Evolutionary conservation across 2,329 filamentous ascomycete species (phyloP).

Genomic region (Pseudocercospora cruenta): DNA sequence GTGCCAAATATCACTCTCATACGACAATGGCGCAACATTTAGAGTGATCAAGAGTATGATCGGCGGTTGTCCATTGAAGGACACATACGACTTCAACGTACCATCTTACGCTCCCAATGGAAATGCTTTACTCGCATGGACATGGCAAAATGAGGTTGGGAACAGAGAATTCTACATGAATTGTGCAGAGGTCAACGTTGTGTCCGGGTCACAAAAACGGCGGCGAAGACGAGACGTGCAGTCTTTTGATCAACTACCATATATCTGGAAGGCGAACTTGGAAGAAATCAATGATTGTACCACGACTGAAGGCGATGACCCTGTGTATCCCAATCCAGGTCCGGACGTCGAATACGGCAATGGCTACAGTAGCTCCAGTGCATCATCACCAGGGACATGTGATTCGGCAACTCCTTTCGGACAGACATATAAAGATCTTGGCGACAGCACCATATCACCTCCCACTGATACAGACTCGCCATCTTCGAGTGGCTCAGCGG

Average conservation of each 20-base stretch:
- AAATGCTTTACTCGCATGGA: conserved; percentile 72
- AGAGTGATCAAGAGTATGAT: conserved; percentile 68
- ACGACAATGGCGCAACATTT: conserved; percentile 71
- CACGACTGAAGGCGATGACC: conserved; percentile 43
- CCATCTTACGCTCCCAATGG: conserved; percentile 65
- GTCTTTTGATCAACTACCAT: conserved; percentile 42
- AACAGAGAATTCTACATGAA: conserved; percentile 79
- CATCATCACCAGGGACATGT: conserved; percentile 35
- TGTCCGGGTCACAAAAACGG: conserved; percentile 31
- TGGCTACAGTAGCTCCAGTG: conserved; percentile 36
- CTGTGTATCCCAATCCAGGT: conserved; percentile 48
- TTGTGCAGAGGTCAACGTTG: conserved; percentile 52
- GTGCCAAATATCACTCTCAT: conserved; percentile 75
- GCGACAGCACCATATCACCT: conserved; percentile 14
- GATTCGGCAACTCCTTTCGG: conserved; percentile 37
- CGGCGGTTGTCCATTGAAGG: conserved; percentile 58
- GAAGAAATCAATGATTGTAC: conserved; percentile 45
- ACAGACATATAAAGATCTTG: conserved; percentile 31
- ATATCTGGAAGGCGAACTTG: conserved; percentile 51
- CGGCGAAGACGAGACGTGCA: conserved; percentile 24
- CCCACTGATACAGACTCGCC: conserved; percentile 5
- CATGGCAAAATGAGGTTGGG: conserved; percentile 55
- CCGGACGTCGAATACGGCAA: conserved; percentile 45
- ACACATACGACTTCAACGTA: conserved; percentile 67
- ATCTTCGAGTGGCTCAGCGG: not conserved